Conservation (phyloP, 169 alveolate species). For the Amoebophrya sp. region DNA sequence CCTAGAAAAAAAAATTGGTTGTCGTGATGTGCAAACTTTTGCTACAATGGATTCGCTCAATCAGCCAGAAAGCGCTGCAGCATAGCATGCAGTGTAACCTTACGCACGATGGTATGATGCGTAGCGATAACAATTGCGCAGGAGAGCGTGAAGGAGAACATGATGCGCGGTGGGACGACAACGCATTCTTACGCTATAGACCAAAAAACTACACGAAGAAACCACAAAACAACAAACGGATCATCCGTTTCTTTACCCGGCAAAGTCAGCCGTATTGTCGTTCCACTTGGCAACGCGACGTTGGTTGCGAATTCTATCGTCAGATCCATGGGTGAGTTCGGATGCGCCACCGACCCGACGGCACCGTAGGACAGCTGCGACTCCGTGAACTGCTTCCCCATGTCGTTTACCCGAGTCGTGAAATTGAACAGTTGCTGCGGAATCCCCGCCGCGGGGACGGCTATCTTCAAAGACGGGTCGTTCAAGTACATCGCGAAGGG, state of each 20-base stretch:
- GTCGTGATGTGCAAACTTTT: too few relatives aligned
- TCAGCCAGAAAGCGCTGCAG: too few relatives aligned
- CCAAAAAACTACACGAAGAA: too few relatives aligned
- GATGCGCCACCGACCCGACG: neutral
- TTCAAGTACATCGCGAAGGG: slow-evolving; percentile 29
- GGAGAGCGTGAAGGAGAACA: too few relatives aligned
- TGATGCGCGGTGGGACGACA: too few relatives aligned
- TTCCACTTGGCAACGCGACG: neutral
- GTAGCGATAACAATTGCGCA: too few relatives aligned
- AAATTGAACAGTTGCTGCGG: slow-evolving; percentile 21
- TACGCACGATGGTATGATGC: too few relatives aligned
- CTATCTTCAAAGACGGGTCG: slow-evolving; percentile 20
- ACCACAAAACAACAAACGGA: too few relatives aligned
- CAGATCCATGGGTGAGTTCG: neutral
- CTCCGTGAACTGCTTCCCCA: neutral
- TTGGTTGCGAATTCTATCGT: slow-evolving; percentile 20
- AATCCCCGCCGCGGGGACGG: slow-evolving; percentile 31
- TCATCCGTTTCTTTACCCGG: neutral
- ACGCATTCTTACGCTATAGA: too few relatives aligned
- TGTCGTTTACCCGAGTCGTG: slow-evolving; percentile 28
- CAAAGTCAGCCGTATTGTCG: neutral
- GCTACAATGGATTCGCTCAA: too few relatives aligned
- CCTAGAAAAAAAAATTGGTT: too few relatives aligned
- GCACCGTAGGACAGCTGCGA: neutral
- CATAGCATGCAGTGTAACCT: too few relatives aligned